These are phyloP conservation scores for Tolypocladium nubicola DNA, from an alignment of 2,329 filamentous ascomycete genomes.

Conservation along the genomic window DNA sequence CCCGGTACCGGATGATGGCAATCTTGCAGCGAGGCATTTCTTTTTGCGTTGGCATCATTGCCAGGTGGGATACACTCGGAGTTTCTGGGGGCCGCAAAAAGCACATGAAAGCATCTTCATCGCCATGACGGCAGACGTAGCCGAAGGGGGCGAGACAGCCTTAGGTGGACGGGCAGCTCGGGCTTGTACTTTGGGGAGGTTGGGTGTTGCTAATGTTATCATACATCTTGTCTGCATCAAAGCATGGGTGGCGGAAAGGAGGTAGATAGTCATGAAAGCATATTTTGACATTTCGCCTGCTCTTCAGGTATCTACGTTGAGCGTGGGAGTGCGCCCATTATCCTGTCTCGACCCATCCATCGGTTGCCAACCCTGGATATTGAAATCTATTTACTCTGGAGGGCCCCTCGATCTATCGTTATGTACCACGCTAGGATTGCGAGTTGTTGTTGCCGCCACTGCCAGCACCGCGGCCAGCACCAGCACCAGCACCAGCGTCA, in stretches of 20 bases:
- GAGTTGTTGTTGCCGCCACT: constrained; percentile 4
- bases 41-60: neutral
- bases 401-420: neutral
- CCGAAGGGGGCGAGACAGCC: neutral
- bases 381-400: neutral
- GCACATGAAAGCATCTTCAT: neutral
- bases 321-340: neutral
- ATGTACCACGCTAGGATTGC: neutral
- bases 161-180: neutral
- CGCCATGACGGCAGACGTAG: neutral
- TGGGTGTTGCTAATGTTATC: neutral
- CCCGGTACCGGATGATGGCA: neutral
- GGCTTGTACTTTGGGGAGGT: neutral
- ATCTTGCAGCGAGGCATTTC: neutral
- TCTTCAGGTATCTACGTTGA: neutral
- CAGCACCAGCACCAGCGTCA: constrained; percentile 2
- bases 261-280: neutral
- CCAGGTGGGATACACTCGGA: neutral
- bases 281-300: constrained; percentile 3
- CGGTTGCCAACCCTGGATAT: neutral
- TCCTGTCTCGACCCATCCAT: neutral
- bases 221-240: neutral
- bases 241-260: neutral
- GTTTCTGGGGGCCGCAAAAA: neutral
- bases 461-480: constrained; percentile 12